phyloP scores from a whole-genome alignment of 2,329 filamentous ascomycete species.

The Endocalyx cinctus region DNA sequence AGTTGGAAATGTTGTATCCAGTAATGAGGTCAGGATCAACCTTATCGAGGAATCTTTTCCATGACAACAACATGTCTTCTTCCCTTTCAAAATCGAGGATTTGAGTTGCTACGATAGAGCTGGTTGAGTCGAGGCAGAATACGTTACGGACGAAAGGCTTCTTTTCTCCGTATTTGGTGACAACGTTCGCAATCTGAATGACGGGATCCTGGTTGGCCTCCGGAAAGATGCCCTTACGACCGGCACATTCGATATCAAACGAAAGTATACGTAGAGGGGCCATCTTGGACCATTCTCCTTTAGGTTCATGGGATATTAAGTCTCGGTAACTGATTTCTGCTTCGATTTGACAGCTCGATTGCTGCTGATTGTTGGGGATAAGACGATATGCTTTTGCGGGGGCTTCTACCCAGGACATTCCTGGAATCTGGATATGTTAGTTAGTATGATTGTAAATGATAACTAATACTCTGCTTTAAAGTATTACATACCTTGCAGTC shows the following conservation, averaged over 20 bases:
- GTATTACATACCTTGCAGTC: slow-evolving; percentile 78
- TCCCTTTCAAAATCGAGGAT: slow-evolving; percentile 80
- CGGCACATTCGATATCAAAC: slow-evolving; percentile 98
- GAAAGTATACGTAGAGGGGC: slow-evolving; percentile 88
- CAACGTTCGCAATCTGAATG: slow-evolving; percentile 96
- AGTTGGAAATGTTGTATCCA: slow-evolving; percentile 98
- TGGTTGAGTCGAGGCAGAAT: slow-evolving; percentile 89
- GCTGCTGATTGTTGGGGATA: slow-evolving; percentile 59
- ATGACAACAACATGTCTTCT: slow-evolving; percentile 84
- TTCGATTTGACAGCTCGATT: slow-evolving; percentile 96
- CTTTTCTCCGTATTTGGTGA: slow-evolving; percentile 88
- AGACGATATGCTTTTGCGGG: slow-evolving; percentile 69
- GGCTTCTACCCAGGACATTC: slow-evolving; percentile 97
- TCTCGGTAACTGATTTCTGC: slow-evolving; percentile 78
- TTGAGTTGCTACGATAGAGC: slow-evolving; percentile 90
- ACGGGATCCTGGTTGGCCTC: slow-evolving; percentile 89
- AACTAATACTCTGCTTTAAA: no score
- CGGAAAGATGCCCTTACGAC: slow-evolving; percentile 94
- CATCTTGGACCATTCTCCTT: slow-evolving; percentile 97
- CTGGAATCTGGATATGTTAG: slow-evolving; percentile 58
- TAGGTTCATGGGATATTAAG: slow-evolving; percentile 78
- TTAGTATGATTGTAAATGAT: no score
- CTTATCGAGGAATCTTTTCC: slow-evolving; percentile 84
- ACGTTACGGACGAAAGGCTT: slow-evolving; percentile 97
- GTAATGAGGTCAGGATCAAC: slow-evolving; percentile 97